A percentile compares a stretch with the other conserved stretches of the same genome.
phyloP scores from a whole-genome alignment of 2,329 filamentous ascomycete genomes.

The Myriosclerotinia curreyana region DNA sequence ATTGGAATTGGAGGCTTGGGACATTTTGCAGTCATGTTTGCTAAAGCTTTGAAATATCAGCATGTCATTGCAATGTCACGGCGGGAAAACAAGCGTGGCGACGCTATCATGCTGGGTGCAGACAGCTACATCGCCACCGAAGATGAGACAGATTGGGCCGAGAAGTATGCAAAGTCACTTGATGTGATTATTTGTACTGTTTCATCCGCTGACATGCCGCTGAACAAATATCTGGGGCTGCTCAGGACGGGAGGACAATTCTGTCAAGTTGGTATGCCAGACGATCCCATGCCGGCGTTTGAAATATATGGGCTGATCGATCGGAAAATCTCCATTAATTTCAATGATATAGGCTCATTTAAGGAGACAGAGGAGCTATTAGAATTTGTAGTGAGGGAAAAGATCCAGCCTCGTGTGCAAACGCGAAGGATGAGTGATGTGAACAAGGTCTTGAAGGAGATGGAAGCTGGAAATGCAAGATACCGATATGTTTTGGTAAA shows the following conservation, averaged over 20 bases:
- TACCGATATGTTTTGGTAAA: constrained; percentile 51
- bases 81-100: constrained; percentile 54
- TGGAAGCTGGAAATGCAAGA: constrained; percentile 55
- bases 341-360: constrained; percentile 42
- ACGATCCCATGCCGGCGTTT: constrained; percentile 54
- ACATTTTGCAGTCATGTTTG: constrained; percentile 69
- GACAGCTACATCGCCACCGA: constrained; percentile 53
- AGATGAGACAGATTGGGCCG: constrained; percentile 56
- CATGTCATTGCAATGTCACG: constrained; percentile 63
- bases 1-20: constrained; percentile 65
- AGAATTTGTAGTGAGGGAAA: constrained; percentile 55
- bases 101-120: constrained; percentile 61
- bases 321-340: constrained; percentile 51
- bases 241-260: constrained; percentile 58
- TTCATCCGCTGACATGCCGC: constrained; percentile 57
- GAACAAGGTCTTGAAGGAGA: constrained; percentile 55
- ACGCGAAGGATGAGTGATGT: constrained; percentile 55
- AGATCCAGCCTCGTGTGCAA: constrained; percentile 56
- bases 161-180: constrained; percentile 50
- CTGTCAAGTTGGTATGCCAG: constrained; percentile 64
- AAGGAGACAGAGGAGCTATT: constrained; percentile 60
- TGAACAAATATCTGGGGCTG: constrained; percentile 58
- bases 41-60: constrained; percentile 66
- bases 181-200: constrained; percentile 61
- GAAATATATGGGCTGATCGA: constrained; percentile 55